Evolutionary conservation across 495 filamentous ascomycete species (phyloP).

Genomic region (Astrocystis sublimbata): DNA sequence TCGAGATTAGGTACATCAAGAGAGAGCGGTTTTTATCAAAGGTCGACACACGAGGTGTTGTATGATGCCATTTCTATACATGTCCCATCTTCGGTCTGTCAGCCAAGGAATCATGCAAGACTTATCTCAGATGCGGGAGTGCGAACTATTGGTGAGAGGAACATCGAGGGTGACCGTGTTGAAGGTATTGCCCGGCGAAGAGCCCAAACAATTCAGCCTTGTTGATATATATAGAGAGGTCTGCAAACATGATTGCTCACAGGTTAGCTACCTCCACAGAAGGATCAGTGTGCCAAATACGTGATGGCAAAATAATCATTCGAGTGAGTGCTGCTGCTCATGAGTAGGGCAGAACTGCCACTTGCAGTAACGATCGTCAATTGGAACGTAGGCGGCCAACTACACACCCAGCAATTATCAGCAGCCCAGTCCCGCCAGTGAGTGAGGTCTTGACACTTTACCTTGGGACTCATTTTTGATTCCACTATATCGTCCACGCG

Average conservation of each 20-base stretch:
- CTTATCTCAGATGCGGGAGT: constrained; percentile 9
- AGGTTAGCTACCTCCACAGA: neutral
- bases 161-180: neutral
- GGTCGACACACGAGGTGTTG: no score
- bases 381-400: neutral
- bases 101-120: no score
- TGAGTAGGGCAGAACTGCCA: neutral
- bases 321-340: neutral
- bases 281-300: neutral
- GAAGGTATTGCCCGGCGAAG: neutral
- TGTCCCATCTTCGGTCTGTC: no score
- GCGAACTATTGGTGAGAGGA: constrained; percentile 1
- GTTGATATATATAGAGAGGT: neutral
- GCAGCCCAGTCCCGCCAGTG: no score
- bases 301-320: neutral
- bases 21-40: no score
- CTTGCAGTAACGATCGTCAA: neutral
- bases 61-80: no score
- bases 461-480: no score
- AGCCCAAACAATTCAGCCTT: neutral
- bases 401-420: neutral
- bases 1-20: no score
- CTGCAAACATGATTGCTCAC: neutral
- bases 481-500: no score
- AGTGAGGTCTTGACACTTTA: neutral